Conservation (phyloP, 306 rosid genomes). For the Sicyos baderoa region DNA sequence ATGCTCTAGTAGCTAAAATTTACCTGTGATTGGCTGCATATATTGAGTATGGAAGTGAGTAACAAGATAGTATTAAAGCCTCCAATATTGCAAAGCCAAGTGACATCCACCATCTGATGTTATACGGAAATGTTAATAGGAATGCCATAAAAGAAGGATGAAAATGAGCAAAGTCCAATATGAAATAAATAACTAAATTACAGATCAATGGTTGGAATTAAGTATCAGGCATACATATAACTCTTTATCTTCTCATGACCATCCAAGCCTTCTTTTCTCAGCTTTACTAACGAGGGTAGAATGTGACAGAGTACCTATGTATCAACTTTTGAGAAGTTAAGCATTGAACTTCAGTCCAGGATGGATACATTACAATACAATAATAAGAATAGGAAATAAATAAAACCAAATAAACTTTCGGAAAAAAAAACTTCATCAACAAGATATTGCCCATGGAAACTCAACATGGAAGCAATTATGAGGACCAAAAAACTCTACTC, state of each 20-base stretch:
- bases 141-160: constrained; percentile 23
- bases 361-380: not conserved
- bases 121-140: constrained; percentile 22
- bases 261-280: constrained; percentile 97
- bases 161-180: constrained; percentile 6
- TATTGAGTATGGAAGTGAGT: constrained; percentile 91
- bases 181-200: constrained; percentile 26
- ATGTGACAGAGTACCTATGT: constrained; percentile 78
- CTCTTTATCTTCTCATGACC: constrained; percentile 96
- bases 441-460: constrained; percentile 6
- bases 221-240: constrained; percentile 88
- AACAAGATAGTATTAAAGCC: constrained; percentile 68
- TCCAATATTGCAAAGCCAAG: constrained; percentile 89
- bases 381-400: not conserved
- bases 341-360: not conserved
- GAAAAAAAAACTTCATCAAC: not conserved
- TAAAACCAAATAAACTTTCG: not conserved
- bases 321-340: constrained; percentile 18
- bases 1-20: constrained; percentile 14
- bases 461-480: not conserved
- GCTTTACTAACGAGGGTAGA: constrained; percentile 82
- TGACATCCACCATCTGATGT: constrained; percentile 96
- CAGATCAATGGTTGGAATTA: constrained; percentile 51
- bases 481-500: not conserved
- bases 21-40: constrained; percentile 72